phyloP scores from a whole-genome alignment of 2,329 filamentous ascomycete genomes.

The Talaromyces sp. region DNA sequence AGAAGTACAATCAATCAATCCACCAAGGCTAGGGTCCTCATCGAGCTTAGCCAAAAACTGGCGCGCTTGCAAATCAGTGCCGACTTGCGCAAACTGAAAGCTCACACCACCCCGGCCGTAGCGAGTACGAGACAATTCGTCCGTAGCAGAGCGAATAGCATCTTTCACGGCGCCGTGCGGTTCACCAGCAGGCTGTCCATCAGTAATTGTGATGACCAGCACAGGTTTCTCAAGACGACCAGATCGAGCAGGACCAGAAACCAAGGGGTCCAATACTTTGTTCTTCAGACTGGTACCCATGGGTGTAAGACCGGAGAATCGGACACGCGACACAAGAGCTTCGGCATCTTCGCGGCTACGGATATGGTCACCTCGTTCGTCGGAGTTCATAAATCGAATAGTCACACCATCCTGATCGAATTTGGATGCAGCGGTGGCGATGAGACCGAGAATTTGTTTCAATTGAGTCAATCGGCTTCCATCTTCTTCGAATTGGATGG shows the following conservation, averaged over 20 bases:
- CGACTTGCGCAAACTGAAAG: constrained; percentile 66
- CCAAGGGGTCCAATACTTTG: constrained; percentile 60
- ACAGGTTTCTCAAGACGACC: constrained; percentile 58
- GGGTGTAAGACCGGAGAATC: constrained; percentile 62
- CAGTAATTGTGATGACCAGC: constrained; percentile 61
- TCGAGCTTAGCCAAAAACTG: constrained; percentile 62
- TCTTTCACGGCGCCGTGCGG: constrained; percentile 53
- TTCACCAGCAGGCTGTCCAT: constrained; percentile 62
- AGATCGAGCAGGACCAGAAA: constrained; percentile 49
- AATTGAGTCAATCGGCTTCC: constrained; percentile 63
- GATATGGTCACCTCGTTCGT: constrained; percentile 50
- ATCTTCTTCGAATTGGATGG: constrained; percentile 63
- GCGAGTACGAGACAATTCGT: constrained; percentile 46
- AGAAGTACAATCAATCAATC: constrained; percentile 62
- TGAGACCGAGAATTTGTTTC: constrained; percentile 58
- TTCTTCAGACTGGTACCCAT: constrained; percentile 59
- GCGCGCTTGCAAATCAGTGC: constrained; percentile 60
- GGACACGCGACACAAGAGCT: constrained; percentile 52
- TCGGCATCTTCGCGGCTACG: constrained; percentile 55
- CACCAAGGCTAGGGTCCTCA: constrained; percentile 56
- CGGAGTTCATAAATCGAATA: constrained; percentile 65
- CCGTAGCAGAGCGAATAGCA: constrained; percentile 51
- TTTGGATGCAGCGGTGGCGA: constrained; percentile 60
- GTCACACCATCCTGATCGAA: constrained; percentile 65
- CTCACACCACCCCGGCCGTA: constrained; percentile 56